phyloP scores from a whole-genome alignment of 768 basidiomycete genomes.

The Suillus subalutaceus region DNA sequence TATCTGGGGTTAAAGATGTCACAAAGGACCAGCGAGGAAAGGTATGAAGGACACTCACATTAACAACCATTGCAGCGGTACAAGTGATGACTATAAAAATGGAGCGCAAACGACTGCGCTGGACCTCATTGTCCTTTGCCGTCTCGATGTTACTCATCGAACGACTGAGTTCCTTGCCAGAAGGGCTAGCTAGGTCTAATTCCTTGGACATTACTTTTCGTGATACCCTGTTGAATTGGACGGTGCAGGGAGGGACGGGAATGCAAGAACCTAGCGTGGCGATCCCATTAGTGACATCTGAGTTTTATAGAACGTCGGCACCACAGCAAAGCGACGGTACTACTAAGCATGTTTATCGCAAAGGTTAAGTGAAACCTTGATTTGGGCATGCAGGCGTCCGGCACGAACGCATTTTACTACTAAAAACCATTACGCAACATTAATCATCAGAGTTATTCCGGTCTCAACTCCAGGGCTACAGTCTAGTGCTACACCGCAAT shows the following conservation, averaged over 20 bases:
- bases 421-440: neutral
- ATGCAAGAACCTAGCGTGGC: conserved; percentile 1
- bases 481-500: too few relatives aligned
- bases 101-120: conserved; percentile 30
- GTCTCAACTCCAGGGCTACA: neutral
- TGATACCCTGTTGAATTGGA: conserved; percentile 4
- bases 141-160: conserved; percentile 15
- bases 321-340: neutral
- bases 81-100: conserved; percentile 38
- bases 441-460: neutral
- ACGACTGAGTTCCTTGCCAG: conserved; percentile 19
- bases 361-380: neutral
- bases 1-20: conserved; percentile 19
- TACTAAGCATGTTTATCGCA: conserved; percentile 5
- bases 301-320: conserved; percentile 22
- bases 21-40: neutral
- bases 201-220: conserved; percentile 15
- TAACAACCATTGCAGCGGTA: conserved; percentile 42
- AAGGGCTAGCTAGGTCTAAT: neutral
- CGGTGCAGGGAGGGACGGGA: neutral
- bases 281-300: neutral
- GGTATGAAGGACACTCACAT: conserved; percentile 26
- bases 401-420: conserved; percentile 6
- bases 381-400: neutral
- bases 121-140: neutral